phyloP scores from a whole-genome alignment of 2,329 filamentous ascomycete genomes.

The Sarocladium oryzae region DNA sequence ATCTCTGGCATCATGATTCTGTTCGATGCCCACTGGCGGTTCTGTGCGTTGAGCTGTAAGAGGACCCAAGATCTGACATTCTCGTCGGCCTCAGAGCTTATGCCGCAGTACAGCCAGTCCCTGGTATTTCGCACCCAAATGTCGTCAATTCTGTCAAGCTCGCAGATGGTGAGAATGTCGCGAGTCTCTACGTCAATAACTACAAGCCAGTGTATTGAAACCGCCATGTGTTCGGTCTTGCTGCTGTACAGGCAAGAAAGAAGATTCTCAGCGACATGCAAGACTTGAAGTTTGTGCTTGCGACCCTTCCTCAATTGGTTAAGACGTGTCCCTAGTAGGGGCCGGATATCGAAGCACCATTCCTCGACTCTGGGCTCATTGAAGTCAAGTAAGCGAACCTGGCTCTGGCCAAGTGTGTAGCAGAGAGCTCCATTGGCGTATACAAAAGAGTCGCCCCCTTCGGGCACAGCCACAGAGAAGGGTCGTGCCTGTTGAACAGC shows the following conservation, averaged over 20 bases:
- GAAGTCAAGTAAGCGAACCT: constrained; percentile 3
- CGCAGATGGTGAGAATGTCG: constrained; percentile 1
- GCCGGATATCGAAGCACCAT: not conserved
- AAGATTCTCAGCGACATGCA: constrained; percentile 7
- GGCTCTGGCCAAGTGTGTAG: not conserved
- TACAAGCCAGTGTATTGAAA: not conserved
- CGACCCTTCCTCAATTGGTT: not conserved
- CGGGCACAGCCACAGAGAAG: not conserved
- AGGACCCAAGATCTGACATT: constrained; percentile 2
- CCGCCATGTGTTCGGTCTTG: not conserved
- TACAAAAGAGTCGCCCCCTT: not conserved
- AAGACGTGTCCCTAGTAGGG: not conserved
- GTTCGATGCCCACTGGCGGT: not conserved
- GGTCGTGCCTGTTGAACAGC: not conserved
- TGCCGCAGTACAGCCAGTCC: constrained; percentile 10
- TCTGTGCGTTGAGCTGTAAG: not conserved
- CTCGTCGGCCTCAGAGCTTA: not conserved
- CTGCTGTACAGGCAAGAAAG: constrained; percentile 4
- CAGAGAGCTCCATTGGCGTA: constrained; percentile 3
- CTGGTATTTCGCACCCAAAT: constrained; percentile 10
- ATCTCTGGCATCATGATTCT: not conserved
- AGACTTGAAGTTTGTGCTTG: not conserved
- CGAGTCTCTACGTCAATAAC: not conserved
- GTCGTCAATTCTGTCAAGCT: constrained; percentile 6
- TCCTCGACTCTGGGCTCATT: not conserved